phyloP scores from a whole-genome alignment of 1,139 yeast genomes.

The Ogataea hybrid region DNA sequence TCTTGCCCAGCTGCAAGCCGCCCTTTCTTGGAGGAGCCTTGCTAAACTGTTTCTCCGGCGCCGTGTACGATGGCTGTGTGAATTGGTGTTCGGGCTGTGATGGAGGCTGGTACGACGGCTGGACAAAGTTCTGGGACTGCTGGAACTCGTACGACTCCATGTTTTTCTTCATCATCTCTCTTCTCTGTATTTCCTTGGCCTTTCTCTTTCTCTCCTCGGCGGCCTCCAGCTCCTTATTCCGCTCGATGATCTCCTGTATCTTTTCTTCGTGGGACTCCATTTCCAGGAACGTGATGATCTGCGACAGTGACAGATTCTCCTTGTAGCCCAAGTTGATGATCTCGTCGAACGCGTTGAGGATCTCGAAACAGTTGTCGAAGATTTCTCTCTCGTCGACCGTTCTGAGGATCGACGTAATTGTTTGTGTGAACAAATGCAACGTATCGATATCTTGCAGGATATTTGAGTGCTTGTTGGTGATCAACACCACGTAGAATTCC shows the following conservation, averaged over 20 bases:
- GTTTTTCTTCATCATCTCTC: constrained; percentile 67
- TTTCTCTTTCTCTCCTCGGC: constrained; percentile 95
- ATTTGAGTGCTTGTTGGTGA: constrained; percentile 89
- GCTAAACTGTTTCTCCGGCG: constrained; percentile 11
- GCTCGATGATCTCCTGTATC: constrained; percentile 95
- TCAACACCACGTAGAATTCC: constrained; percentile 85
- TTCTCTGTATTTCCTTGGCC: constrained; percentile 92
- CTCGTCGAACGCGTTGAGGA: constrained; percentile 91
- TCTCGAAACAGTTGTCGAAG: constrained; percentile 81
- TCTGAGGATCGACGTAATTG: constrained; percentile 74
- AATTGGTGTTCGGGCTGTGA: constrained; percentile 15
- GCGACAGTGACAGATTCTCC: constrained; percentile 79
- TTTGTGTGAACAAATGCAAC: constrained; percentile 78
- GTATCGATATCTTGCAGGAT: constrained; percentile 95
- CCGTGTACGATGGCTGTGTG: constrained; percentile 15
- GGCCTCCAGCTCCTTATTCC: constrained; percentile 96
- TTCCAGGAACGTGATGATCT: constrained; percentile 85
- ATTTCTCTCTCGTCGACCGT: constrained; percentile 81
- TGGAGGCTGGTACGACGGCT: constrained; percentile 22
- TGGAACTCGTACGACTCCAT: constrained; percentile 34
- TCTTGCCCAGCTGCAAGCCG: constrained; percentile 82
- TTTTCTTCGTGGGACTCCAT: constrained; percentile 99
- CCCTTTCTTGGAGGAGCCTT: constrained; percentile 54
- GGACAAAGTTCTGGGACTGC: constrained; percentile 23
- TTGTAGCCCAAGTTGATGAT: constrained; percentile 86